Base-by-base conservation (phyloP, 106 monocot species). In the Dioscorea zingiberensis region DNA sequence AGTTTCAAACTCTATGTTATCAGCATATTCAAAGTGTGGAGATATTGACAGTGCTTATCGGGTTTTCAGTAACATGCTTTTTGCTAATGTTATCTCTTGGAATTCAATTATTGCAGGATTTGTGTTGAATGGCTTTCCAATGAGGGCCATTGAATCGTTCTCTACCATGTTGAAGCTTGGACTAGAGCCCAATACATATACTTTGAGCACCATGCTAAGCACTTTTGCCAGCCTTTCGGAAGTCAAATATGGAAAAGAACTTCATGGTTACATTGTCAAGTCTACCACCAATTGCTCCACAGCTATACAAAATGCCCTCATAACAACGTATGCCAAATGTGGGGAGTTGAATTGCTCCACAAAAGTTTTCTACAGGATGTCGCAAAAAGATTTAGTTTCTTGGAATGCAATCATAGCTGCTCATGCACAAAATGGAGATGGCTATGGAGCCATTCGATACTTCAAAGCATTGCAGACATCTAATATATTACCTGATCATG, bases 331-430 rank as follows among this genome's bases (percentile, higher is more conserved):
- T 19, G 70, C 71, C 13, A 83, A 83, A 70, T 74, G 67, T 64
- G 83, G 83, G n/a, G 70, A 60, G 0, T 45, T 74, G 27, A 57
- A 38, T 63, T 78, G 15, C 27, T 78, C 71, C 68, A 57, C 18
- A 16, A 67, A 59, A 70, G 74, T 83, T 47, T 83, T 83, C 29
- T 7, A 38, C 26, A 26, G 30, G 14, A 77, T 78, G 64, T 4
- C n/a, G 13, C 32, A 32, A 54, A 70, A 25, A 74, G 60, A 74
- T 56, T 13, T 58, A 32, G 49, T 83, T 23, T 71, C 83, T 27
- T 83, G 78, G 74, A 83, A 83, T 74, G 58, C 78, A 4, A 71
- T 78, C 54, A 69, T 74, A 5, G 74, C 78, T 60, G 83, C 71
- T 54, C 64, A 71, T 62, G 71, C 78, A 30, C 83, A 78, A 19